phyloP scores from a whole-genome alignment of 495 filamentous ascomycete genomes.

The Rusavskia elegans region DNA sequence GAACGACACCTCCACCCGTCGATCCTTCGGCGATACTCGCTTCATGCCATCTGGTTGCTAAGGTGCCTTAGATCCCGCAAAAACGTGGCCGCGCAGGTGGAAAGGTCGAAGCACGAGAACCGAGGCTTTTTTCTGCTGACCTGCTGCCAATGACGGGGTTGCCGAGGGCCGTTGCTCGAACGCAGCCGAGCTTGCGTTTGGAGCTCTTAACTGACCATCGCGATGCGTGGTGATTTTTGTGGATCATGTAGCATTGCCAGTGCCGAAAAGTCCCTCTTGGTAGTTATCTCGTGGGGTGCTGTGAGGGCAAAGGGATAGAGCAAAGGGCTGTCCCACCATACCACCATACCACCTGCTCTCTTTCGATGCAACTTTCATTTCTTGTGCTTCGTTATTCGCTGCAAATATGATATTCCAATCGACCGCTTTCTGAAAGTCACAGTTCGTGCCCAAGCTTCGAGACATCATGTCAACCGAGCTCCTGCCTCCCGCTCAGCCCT shows the following conservation, averaged over 20 bases:
- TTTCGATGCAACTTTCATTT: too few relatives aligned
- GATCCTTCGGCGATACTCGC: not conserved
- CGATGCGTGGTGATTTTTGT: not conserved
- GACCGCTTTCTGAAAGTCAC: too few relatives aligned
- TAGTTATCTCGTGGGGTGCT: too few relatives aligned
- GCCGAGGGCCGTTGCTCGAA: not conserved
- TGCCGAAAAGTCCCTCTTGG: not conserved
- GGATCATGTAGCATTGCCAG: not conserved
- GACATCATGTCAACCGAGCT: conserved; percentile 5
- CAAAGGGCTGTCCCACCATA: too few relatives aligned
- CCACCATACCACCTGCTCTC: too few relatives aligned
- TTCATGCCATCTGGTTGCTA: not conserved
- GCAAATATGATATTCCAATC: too few relatives aligned
- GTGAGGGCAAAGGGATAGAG: too few relatives aligned
- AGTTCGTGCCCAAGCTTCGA: not conserved
- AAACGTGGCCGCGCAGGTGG: not conserved
- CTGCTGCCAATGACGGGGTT: not conserved
- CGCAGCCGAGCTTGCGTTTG: not conserved
- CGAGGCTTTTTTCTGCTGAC: not conserved
- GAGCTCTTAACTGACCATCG: not conserved
- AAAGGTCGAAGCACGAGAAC: not conserved
- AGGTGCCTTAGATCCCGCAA: not conserved
- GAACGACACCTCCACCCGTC: not conserved
- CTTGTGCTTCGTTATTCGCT: too few relatives aligned
- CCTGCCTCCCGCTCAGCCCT: conserved; percentile 50